Base-by-base conservation (phyloP, 441 rosid genomes). In the Daphne laureola region DNA sequence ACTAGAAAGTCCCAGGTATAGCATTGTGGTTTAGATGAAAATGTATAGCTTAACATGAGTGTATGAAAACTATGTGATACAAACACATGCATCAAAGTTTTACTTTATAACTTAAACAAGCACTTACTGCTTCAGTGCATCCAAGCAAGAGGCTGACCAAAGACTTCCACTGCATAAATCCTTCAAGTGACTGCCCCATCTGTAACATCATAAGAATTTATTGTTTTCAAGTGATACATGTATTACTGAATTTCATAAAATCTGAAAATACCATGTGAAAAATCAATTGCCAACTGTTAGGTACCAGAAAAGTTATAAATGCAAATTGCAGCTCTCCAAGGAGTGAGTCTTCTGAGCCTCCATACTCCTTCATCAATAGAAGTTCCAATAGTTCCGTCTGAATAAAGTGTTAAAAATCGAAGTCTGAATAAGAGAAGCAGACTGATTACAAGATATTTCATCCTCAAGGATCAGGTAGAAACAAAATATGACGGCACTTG, bases 101-200 rank as follows among this genome's bases (percentile, higher is more conserved):
- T 9, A 31, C 38, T 5, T 31, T 25, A 14, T 31, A 4, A 41
- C 54, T 54, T 41, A 60, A 15, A 43, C 14, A 54, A 61, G 12
- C 52, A 71, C 90, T 80, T 81, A 92, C 98, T 57, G 96, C 98
- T 58, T 88, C 76, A 14, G 65, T 68, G 59, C 96, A 92, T 21
- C 95, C 89, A 46, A 89, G 70, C 25, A 92, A 64, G 61, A 92
- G 96, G 77, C 88, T 79, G 61, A 88, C 87, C 70, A 92, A 67
- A 43, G 95, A 77, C 72, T 86, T 92, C 98, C 98, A 92, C 65
- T 92, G 96, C 55, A 84, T 57, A 71, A 92, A 86, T 6, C 87
- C 82, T 66, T 86, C 85, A 66, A 88, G 90, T 47, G 98, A 92
- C 57, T 92, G 94, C 18, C 96, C 96, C 91, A 88, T 86, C 98